These are phyloP conservation scores for Aschersonia sp. DNA, from an alignment of 2,329 filamentous ascomycete species.

Conservation along the genomic window DNA sequence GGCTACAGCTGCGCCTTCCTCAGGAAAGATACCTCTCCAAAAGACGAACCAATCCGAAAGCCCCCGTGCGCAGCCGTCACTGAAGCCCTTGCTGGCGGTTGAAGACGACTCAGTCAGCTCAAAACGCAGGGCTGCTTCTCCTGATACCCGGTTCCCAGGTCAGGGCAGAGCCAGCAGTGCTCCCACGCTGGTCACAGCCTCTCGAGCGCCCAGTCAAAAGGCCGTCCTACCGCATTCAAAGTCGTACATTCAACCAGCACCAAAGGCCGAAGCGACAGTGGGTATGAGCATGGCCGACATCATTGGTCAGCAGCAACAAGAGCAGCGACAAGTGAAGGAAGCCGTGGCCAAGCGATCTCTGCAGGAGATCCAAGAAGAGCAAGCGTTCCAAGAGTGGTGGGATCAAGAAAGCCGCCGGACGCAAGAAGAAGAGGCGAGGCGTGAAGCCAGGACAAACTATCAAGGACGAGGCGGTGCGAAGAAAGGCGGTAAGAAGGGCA, in stretches of 20 bases:
- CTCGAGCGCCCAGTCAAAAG: constrained; percentile 16
- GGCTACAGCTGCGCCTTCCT: constrained; percentile 27
- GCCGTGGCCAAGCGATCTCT: constrained; percentile 78
- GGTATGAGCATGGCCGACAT: constrained; percentile 78
- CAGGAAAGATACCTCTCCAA: constrained; percentile 30
- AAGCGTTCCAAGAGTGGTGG: constrained; percentile 96
- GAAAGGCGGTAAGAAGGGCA: constrained; percentile 13
- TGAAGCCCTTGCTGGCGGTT: constrained; percentile 27
- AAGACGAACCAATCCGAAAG: constrained; percentile 26
- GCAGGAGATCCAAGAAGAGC: constrained; percentile 91
- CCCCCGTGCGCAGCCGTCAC: constrained; percentile 13
- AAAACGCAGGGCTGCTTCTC: constrained; percentile 34
- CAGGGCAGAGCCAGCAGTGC: constrained; percentile 29
- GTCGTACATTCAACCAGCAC: constrained; percentile 40
- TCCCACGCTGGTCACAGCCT: constrained; percentile 13
- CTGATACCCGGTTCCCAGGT: constrained; percentile 48
- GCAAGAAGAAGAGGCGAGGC: constrained; percentile 44
- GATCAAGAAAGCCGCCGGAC: constrained; percentile 66
- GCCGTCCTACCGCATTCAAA: constrained; percentile 44
- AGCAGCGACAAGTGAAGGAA: constrained; percentile 71
- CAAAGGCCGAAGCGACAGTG: constrained; percentile 46
- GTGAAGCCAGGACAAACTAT: constrained; percentile 24
- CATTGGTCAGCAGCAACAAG: constrained; percentile 69
- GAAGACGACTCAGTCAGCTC: constrained; percentile 14
- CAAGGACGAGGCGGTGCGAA: constrained; percentile 11